These are phyloP conservation scores for Dryadomyces quercivorus DNA, from an alignment of 2,329 filamentous ascomycete species.

Conservation along the genomic window DNA sequence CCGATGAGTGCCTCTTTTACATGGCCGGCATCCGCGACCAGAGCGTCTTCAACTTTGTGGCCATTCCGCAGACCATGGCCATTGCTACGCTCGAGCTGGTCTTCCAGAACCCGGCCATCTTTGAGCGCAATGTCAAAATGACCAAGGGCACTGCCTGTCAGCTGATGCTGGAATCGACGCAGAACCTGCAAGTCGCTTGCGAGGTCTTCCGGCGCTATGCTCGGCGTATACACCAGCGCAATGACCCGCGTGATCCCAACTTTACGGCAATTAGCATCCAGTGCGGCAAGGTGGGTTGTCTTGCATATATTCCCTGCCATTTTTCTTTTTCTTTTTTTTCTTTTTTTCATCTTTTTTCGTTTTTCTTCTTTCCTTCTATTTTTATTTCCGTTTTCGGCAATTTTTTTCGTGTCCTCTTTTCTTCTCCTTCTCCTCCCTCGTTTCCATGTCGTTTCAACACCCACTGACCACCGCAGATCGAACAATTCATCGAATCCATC, in stretches of 20 bases:
- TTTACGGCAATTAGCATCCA: conserved; percentile 85
- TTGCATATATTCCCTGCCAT: too few relatives aligned
- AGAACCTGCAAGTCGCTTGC: conserved; percentile 73
- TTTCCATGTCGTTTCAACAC: neutral
- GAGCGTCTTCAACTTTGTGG: conserved; percentile 97
- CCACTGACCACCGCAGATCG: conserved; percentile 44
- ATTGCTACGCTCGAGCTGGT: conserved; percentile 87
- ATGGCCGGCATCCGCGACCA: conserved; percentile 91
- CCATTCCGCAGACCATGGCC: conserved; percentile 94
- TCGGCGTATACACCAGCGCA: conserved; percentile 81
- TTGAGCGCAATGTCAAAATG: conserved; percentile 86
- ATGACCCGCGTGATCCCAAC: conserved; percentile 84
- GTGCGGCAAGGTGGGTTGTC: conserved; percentile 60
- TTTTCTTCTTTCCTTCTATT: too few relatives aligned
- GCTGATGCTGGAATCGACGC: conserved; percentile 85
- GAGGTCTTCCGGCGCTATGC: conserved; percentile 70
- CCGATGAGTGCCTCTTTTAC: conserved; percentile 93
- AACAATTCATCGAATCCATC: conserved; percentile 89
- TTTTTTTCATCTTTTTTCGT: too few relatives aligned
- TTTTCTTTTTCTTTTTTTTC: too few relatives aligned
- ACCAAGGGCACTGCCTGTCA: conserved; percentile 87
- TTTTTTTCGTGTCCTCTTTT: neutral
- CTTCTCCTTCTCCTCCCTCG: neutral
- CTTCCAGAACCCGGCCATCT: conserved; percentile 83
- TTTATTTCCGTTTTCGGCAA: too few relatives aligned